A percentile compares a stretch with the other conserved stretches of the same genome.
These are phyloP conservation scores for Thermothielavioides terrestris DNA, from an alignment of 495 filamentous ascomycete genomes.

Conservation along the genomic window DNA sequence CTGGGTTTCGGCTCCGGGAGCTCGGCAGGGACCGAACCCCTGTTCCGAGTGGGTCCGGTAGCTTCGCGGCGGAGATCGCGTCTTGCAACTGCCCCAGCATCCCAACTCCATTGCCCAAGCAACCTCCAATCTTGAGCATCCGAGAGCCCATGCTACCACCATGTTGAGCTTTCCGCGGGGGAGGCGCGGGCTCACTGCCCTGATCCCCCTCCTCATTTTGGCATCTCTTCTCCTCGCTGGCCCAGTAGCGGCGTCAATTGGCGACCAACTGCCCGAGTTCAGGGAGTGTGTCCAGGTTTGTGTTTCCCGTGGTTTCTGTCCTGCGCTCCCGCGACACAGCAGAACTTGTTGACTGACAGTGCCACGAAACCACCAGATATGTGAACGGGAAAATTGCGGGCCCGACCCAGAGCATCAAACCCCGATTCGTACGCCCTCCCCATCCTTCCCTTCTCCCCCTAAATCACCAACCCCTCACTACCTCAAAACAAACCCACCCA, in stretches of 20 bases:
- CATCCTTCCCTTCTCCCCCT: conserved; percentile 1
- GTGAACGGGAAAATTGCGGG: conserved; percentile 70
- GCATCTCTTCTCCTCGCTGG: conserved; percentile 38
- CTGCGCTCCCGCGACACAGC: not conserved
- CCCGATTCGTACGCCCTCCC: conserved; percentile 44
- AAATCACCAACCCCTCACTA: not conserved
- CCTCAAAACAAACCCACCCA: not conserved
- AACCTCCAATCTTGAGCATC: not conserved
- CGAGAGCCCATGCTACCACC: conserved; percentile 6
- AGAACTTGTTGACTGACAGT: conserved; percentile 12
- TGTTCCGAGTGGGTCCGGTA: too few relatives aligned
- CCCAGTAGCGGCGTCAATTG: conserved; percentile 59
- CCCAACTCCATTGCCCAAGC: not conserved
- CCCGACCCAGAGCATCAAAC: conserved; percentile 31
- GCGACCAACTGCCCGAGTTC: conserved; percentile 86
- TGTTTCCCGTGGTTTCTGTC: conserved; percentile 1
- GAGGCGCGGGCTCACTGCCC: conserved; percentile 1
- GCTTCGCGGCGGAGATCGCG: too few relatives aligned
- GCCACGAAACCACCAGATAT: conserved; percentile 52
- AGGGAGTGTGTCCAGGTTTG: conserved; percentile 74
- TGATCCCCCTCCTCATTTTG: conserved; percentile 25
- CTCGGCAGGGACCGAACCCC: too few relatives aligned
- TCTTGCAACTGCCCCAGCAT: too few relatives aligned
- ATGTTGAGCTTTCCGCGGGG: conserved; percentile 14
- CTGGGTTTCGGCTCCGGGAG: too few relatives aligned